phyloP scores from a whole-genome alignment of 768 basidiomycete species.

The Tulasnella sp. region DNA sequence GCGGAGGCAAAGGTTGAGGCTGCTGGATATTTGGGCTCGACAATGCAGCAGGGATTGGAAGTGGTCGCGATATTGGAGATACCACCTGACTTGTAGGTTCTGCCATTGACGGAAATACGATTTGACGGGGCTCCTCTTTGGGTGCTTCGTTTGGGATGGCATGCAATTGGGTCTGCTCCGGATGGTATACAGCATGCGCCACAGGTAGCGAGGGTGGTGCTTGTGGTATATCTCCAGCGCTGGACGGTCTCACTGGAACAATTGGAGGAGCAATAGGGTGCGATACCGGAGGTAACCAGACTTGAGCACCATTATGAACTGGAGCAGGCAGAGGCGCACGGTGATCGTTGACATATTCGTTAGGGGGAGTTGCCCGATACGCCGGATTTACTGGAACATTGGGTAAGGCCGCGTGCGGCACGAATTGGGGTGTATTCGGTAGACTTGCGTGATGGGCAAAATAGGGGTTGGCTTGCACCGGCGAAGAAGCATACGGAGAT shows the following conservation, averaged over 20 bases:
- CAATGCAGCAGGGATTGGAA: constrained; percentile 28
- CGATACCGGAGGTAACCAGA: constrained; percentile 7
- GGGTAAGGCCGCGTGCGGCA: constrained; percentile 46
- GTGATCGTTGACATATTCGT: constrained; percentile 7
- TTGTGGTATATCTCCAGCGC: constrained; percentile 21
- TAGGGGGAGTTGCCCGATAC: too few relatives aligned
- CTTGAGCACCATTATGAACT: constrained; percentile 1
- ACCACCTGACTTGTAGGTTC: constrained; percentile 18
- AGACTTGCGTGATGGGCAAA: constrained; percentile 12
- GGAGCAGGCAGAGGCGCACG: neutral
- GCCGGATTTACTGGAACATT: too few relatives aligned
- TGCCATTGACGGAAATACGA: too few relatives aligned
- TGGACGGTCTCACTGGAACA: constrained; percentile 21
- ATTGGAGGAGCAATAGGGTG: neutral
- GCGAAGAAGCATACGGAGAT: neutral
- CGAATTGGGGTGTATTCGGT: constrained; percentile 21
- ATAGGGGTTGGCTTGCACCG: constrained; percentile 1
- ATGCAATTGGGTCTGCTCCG: neutral
- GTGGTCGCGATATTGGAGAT: constrained; percentile 48
- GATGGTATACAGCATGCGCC: constrained; percentile 21
- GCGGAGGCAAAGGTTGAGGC: constrained; percentile 14
- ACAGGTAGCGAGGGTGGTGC: constrained; percentile 11
- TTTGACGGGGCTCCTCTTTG: too few relatives aligned
- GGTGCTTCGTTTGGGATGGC: too few relatives aligned
- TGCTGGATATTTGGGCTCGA: neutral